Conservation (phyloP, 2,329 filamentous ascomycete genomes). For the Xylariaceae sp. region DNA sequence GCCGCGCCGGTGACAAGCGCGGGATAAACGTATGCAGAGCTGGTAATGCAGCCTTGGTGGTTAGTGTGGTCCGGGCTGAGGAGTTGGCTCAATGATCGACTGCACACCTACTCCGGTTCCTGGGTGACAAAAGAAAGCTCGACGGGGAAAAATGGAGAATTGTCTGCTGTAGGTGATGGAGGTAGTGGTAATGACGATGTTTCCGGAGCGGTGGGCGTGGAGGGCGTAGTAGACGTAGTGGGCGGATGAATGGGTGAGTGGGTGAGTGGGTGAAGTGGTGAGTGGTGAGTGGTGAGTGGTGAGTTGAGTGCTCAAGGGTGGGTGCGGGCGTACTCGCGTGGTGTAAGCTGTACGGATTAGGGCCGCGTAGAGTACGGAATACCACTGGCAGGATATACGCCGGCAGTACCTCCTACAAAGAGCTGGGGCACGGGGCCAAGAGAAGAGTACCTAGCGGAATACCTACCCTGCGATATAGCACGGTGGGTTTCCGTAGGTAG, state of each 20-base stretch:
- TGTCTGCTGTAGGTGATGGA: not conserved
- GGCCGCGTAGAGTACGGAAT: too few relatives aligned
- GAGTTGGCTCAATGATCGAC: conserved; percentile 20
- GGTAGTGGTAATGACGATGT: conserved; percentile 17
- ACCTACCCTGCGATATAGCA: too few relatives aligned
- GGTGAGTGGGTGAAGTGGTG: too few relatives aligned
- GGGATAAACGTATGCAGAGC: conserved; percentile 7
- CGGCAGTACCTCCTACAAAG: too few relatives aligned
- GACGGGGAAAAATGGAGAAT: conserved; percentile 15
- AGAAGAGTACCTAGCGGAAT: too few relatives aligned
- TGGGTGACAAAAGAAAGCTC: conserved; percentile 26
- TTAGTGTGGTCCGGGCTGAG: conserved; percentile 12
- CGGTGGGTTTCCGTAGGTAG: too few relatives aligned
- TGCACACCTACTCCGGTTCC: conserved; percentile 17
- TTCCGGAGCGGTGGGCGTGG: conserved; percentile 13
- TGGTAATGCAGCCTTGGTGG: conserved; percentile 10
- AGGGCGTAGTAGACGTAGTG: conserved; percentile 6
- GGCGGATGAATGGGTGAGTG: not conserved
- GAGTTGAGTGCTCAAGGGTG: too few relatives aligned
- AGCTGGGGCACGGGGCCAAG: too few relatives aligned
- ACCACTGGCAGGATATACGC: too few relatives aligned
- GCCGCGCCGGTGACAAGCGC: conserved; percentile 16
- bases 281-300: too few relatives aligned
- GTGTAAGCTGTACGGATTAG: too few relatives aligned
- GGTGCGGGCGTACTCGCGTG: too few relatives aligned